Conservation (phyloP, 805 yeast genomes). For the Ogataea glucozyma region DNA sequence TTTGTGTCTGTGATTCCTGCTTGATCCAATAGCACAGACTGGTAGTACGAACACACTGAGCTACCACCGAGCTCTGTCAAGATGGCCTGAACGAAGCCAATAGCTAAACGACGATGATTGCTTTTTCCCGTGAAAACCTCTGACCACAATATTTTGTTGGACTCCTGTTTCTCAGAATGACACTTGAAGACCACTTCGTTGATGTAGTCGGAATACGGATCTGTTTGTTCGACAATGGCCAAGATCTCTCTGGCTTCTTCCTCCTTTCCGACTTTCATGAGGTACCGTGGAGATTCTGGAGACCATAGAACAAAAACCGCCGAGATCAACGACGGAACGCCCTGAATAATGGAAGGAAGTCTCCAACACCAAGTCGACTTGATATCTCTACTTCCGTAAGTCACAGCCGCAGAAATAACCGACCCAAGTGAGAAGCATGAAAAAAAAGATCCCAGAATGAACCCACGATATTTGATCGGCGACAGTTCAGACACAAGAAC, state of each 20-base stretch:
- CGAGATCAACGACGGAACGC: conserved; percentile 6
- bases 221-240: conserved; percentile 2
- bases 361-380: conserved; percentile 50
- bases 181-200: conserved; percentile 20
- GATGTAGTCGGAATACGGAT: conserved; percentile 1
- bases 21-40: conserved; percentile 34
- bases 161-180: conserved; percentile 20
- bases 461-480: conserved; percentile 43
- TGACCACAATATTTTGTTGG: neutral
- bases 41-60: conserved; percentile 46
- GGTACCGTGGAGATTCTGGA: conserved; percentile 45
- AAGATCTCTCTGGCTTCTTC: conserved; percentile 47
- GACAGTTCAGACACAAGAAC: conserved; percentile 48
- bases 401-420: conserved; percentile 44
- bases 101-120: conserved; percentile 4
- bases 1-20: conserved; percentile 21
- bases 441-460: conserved; percentile 42
- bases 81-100: conserved; percentile 3
- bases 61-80: conserved; percentile 7
- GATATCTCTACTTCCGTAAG: conserved; percentile 41
- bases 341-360: conserved; percentile 50
- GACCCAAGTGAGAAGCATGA: conserved; percentile 46
- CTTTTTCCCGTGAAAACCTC: conserved; percentile 5
- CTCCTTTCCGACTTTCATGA: conserved; percentile 37
- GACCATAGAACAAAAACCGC: conserved; percentile 21